These are phyloP conservation scores for Gyromitra esculenta DNA, from an alignment of 2,329 filamentous ascomycete genomes.

Conservation along the genomic window DNA sequence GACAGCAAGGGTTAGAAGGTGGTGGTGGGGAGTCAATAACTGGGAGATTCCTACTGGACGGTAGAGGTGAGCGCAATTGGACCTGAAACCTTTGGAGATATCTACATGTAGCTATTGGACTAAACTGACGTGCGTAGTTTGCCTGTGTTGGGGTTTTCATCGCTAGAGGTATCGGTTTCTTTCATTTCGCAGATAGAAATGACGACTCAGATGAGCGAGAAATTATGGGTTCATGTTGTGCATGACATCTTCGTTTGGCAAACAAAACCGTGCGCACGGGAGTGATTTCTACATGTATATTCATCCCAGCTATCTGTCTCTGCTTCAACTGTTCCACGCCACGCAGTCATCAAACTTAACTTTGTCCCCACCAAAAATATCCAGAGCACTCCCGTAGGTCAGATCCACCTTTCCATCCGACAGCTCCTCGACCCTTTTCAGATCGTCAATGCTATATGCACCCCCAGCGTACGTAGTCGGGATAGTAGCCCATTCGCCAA, in stretches of 20 bases:
- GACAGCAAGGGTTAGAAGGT: slow-evolving; percentile 75
- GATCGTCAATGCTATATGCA: slow-evolving; percentile 81
- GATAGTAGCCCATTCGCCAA: slow-evolving; percentile 87
- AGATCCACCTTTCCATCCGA: slow-evolving; percentile 86
- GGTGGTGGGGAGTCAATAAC: slow-evolving; percentile 96
- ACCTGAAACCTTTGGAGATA: background rate
- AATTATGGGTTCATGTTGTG: background rate
- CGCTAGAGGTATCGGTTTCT: background rate
- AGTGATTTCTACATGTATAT: slow-evolving; percentile 16
- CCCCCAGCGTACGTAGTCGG: slow-evolving; percentile 97
- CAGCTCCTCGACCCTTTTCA: slow-evolving; percentile 80
- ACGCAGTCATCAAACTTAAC: slow-evolving; percentile 91
- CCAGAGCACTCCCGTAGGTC: slow-evolving; percentile 94
- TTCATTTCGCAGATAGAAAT: slow-evolving; percentile 6
- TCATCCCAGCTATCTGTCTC: background rate
- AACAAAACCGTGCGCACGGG: background rate
- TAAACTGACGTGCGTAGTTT: background rate
- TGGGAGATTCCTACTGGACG: slow-evolving; percentile 73
- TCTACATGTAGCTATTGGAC: background rate
- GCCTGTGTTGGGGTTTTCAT: background rate
- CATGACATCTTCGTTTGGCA: slow-evolving; percentile 8
- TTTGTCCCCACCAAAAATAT: slow-evolving; percentile 90
- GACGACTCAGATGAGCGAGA: background rate
- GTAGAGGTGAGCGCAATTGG: slow-evolving; percentile 9
- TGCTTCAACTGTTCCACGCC: slow-evolving; percentile 73